Evolutionary conservation across 2,329 filamentous ascomycete genomes (phyloP).

Genomic region (Acephala macrosclerotiorum): DNA sequence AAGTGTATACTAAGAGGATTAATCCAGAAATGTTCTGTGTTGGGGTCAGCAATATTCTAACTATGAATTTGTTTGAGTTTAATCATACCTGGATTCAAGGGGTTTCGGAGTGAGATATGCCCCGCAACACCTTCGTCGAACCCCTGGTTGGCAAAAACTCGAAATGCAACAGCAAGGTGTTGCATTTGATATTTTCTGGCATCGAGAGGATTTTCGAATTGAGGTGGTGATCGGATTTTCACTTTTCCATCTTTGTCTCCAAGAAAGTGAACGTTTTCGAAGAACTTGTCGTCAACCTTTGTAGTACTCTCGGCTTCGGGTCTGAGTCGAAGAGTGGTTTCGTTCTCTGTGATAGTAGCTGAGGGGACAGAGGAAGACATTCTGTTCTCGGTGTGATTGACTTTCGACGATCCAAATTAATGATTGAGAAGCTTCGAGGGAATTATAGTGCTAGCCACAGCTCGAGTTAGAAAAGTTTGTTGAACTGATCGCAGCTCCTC

Average conservation of each 20-base stretch:
- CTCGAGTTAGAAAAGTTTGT: neutral
- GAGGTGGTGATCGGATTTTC: conserved; percentile 4
- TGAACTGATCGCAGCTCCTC: neutral
- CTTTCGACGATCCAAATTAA: neutral
- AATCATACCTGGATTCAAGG: conserved; percentile 1
- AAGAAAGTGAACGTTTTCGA: conserved; percentile 6
- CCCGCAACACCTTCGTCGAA: conserved; percentile 51
- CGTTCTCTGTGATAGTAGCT: neutral
- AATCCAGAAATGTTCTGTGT: conserved; percentile 31
- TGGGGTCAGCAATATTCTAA: conserved; percentile 24
- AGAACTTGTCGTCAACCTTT: neutral
- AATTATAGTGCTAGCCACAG: neutral
- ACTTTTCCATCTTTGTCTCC: conserved; percentile 8
- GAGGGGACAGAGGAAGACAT: conserved; percentile 11
- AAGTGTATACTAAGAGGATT: conserved; percentile 27
- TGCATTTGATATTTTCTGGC: conserved; percentile 43
- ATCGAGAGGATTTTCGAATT: conserved; percentile 36
- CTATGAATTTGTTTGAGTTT: too few relatives aligned
- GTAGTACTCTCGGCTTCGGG: neutral
- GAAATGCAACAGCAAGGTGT: conserved; percentile 53
- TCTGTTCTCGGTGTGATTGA: neutral
- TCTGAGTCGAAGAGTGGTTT: neutral
- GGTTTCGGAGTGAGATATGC: conserved; percentile 48
- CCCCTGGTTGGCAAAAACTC: conserved; percentile 51
- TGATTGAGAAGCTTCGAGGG: too few relatives aligned